These are phyloP conservation scores for Athelia psychrophila DNA, from an alignment of 1,284 basidiomycete genomes.

Conservation along the genomic window DNA sequence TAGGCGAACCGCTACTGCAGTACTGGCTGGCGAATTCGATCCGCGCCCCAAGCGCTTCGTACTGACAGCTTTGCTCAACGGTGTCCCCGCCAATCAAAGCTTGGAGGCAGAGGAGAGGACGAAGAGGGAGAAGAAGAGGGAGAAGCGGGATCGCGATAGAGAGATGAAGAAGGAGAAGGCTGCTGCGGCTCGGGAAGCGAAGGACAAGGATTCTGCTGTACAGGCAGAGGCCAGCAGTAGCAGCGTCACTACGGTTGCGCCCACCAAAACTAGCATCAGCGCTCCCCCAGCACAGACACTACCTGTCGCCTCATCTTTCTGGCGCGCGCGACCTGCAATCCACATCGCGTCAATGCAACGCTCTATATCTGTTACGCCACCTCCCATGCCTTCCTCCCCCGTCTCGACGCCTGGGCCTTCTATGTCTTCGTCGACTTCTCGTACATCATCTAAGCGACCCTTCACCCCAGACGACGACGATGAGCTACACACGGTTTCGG, in stretches of 20 bases:
- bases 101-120: slow-evolving; percentile 58
- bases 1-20: slow-evolving; percentile 68
- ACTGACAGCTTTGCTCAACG: slow-evolving; percentile 73
- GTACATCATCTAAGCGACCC: slow-evolving; percentile 74
- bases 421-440: slow-evolving; percentile 66
- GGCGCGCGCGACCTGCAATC: slow-evolving; percentile 64
- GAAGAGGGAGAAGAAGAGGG: slow-evolving; percentile 45
- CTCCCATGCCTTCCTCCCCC: slow-evolving; percentile 62
- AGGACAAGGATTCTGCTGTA: slow-evolving; percentile 19
- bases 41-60: slow-evolving; percentile 63
- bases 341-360: slow-evolving; percentile 58
- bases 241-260: not conserved
- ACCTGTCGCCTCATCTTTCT: slow-evolving; percentile 41
- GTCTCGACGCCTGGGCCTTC: slow-evolving; percentile 72
- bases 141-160: slow-evolving; percentile 48
- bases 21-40: slow-evolving; percentile 74
- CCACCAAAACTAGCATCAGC: slow-evolving; percentile 14
- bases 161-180: slow-evolving; percentile 29
- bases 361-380: slow-evolving; percentile 71
- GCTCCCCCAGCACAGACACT: slow-evolving; percentile 23
- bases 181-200: slow-evolving; percentile 9
- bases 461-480: slow-evolving; percentile 56
- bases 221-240: slow-evolving; percentile 27
- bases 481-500: slow-evolving; percentile 20
- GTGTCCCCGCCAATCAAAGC: slow-evolving; percentile 59